Evolutionary conservation across 208 protist species (phyloP), one percentile per base, ranked within the genome.

Genomic region (Trypanosoma mega): DNA sequence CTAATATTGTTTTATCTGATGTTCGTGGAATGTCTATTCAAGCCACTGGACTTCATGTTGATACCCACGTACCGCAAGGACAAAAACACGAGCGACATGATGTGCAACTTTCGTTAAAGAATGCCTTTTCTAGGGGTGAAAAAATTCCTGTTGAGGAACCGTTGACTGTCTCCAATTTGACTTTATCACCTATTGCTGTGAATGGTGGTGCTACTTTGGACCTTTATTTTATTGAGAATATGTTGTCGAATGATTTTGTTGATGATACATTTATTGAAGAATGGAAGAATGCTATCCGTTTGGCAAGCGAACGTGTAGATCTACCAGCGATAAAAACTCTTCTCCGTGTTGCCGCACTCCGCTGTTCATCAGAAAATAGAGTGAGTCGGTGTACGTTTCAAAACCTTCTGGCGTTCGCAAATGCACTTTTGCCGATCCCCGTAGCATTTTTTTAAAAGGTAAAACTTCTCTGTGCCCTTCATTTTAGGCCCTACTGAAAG

Each of bases 11-110:
- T 24, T 73, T 95, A 31, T 54, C 39, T 33, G 89, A 96, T 60
- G 44, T 96, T 20, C 80, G 89, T 6, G 89, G 89, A 34, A 82
- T 96, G 68, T 87, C 86, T 4, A 74, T 96, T 33, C 85, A 92
- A 69, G 83, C 80, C 8, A 86, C 75, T 0, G 77, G 78, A 9
- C 71, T 94, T 48, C 36, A 44, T 37, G 0, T 49, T 2, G 56
- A 49, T 0, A 2, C 26, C 16, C n/a, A 27, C 30, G 11, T 8
- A 1, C 21, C 12, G 24, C 18, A 47, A 16, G 23, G 16, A 7
- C 16, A 16, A 14, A 75, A 66, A 44, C 30, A 67, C 59, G 54
- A 67, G 46, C 63, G 21, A 4, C 52, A 69, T 3, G 55, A 59
- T 1, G 51, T 27, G 24, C 87, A 93, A 61, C 56, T 88, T 52